These are phyloP conservation scores for Cytospora chrysosperma DNA, from an alignment of 2,329 filamentous ascomycete species.

Conservation along the genomic window DNA sequence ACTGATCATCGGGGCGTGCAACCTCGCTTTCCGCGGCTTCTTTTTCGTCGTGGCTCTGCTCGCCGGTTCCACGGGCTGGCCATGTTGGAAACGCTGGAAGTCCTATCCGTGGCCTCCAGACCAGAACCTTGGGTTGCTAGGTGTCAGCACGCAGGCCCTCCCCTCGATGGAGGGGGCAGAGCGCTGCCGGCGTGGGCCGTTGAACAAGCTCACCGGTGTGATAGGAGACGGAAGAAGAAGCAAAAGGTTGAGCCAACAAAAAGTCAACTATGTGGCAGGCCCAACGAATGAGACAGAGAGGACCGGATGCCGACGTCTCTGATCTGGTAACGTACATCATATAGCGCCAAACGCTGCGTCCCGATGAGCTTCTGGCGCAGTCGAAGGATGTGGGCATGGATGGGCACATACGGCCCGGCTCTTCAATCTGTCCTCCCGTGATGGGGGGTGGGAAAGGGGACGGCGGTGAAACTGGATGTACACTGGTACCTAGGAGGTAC, in stretches of 20 bases:
- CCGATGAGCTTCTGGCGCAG: slow-evolving; percentile 11
- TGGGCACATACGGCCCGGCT: slow-evolving; percentile 16
- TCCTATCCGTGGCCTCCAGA: neutral
- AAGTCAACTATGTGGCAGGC: slow-evolving; percentile 1
- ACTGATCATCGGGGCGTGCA: slow-evolving; percentile 14
- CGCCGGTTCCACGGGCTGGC: slow-evolving; percentile 8
- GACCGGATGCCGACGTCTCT: slow-evolving; percentile 14
- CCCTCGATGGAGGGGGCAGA: neutral
- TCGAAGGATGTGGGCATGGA: neutral
- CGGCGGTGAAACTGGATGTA: slow-evolving; percentile 2
- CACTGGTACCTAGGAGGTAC: slow-evolving; percentile 22
- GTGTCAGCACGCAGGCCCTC: slow-evolving; percentile 5
- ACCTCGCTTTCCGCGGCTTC: slow-evolving; percentile 10
- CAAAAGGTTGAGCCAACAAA: slow-evolving; percentile 11
- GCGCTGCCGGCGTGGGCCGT: slow-evolving; percentile 14
- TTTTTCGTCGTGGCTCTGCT: slow-evolving; percentile 8
- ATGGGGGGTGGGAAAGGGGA: slow-evolving; percentile 15
- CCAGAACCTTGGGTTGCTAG: neutral
- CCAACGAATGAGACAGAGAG: slow-evolving; percentile 8
- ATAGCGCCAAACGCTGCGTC: slow-evolving; percentile 12
- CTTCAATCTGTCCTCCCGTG: slow-evolving; percentile 18
- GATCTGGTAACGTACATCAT: slow-evolving; percentile 1
- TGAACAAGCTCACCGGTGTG: slow-evolving; percentile 12
- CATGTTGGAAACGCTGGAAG: neutral
- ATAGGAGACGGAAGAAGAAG: neutral